A percentile compares a stretch with the other conserved stretches of the same genome.
These are phyloP conservation scores for Cytospora piceicola DNA, from an alignment of 2,329 filamentous ascomycete genomes.

Conservation along the genomic window DNA sequence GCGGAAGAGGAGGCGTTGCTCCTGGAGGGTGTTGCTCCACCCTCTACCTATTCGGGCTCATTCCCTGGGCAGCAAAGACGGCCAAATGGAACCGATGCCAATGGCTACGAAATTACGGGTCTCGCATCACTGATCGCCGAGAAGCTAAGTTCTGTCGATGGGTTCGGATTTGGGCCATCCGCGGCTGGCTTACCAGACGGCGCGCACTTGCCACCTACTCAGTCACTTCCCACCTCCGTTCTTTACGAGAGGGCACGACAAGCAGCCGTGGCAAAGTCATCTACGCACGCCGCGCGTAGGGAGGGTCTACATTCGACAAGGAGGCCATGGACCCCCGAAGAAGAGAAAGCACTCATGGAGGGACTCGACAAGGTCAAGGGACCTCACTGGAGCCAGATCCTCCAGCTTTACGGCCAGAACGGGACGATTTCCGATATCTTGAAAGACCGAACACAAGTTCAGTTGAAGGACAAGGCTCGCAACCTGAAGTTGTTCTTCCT, in stretches of 20 bases:
- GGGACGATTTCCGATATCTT: slow-evolving; percentile 81
- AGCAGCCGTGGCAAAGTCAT: slow-evolving; percentile 60
- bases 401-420: slow-evolving; percentile 79
- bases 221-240: slow-evolving; percentile 57
- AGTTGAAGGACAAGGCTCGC: slow-evolving; percentile 88
- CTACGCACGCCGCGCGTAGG: slow-evolving; percentile 54
- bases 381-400: slow-evolving; percentile 90
- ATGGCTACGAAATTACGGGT: slow-evolving; percentile 33
- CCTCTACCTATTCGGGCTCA: slow-evolving; percentile 26
- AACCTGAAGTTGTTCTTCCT: slow-evolving; percentile 91
- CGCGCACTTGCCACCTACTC: slow-evolving; percentile 56
- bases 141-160: slow-evolving; percentile 31
- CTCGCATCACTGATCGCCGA: slow-evolving; percentile 37
- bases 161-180: slow-evolving; percentile 21
- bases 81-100: slow-evolving; percentile 12
- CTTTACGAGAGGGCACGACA: slow-evolving; percentile 64
- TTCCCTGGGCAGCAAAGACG: slow-evolving; percentile 27
- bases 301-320: slow-evolving; percentile 66
- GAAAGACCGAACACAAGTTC: slow-evolving; percentile 87
- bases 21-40: slow-evolving; percentile 28
- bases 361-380: slow-evolving; percentile 88
- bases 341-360: slow-evolving; percentile 88
- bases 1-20: slow-evolving; percentile 32
- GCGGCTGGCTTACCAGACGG: slow-evolving; percentile 38
- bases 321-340: slow-evolving; percentile 84